phyloP scores from a whole-genome alignment of 768 basidiomycete species.

The Leccinum variicolor region DNA sequence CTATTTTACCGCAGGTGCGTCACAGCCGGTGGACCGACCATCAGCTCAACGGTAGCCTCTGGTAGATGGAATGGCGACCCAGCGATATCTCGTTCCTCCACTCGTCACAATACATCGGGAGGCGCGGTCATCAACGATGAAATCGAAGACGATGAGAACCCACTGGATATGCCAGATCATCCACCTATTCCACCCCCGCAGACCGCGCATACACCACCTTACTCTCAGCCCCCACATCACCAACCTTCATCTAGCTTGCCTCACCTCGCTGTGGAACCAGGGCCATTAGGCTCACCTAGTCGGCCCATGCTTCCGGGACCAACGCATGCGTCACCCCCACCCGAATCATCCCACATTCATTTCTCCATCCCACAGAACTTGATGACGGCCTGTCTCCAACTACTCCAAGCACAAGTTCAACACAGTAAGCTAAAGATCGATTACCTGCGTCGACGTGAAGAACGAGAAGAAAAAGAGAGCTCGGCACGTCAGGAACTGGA shows the following conservation, averaged over 20 bases:
- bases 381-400: slow-evolving; percentile 54
- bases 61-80: slow-evolving; percentile 67
- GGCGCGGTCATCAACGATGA: slow-evolving; percentile 38
- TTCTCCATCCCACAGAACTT: slow-evolving; percentile 55
- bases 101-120: slow-evolving; percentile 32
- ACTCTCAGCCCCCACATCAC: slow-evolving; percentile 14
- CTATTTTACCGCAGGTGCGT: slow-evolving; percentile 65
- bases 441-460: slow-evolving; percentile 62
- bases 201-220: slow-evolving; percentile 20
- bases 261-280: slow-evolving; percentile 17
- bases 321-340: slow-evolving; percentile 13
- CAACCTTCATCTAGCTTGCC: slow-evolving; percentile 16
- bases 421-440: slow-evolving; percentile 70
- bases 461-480: slow-evolving; percentile 64
- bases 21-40: background rate
- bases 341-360: slow-evolving; percentile 44
- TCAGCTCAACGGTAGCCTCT: slow-evolving; percentile 5
- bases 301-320: slow-evolving; percentile 10
- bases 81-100: slow-evolving; percentile 49
- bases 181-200: slow-evolving; percentile 25
- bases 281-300: slow-evolving; percentile 16
- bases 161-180: slow-evolving; percentile 40
- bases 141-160: slow-evolving; percentile 51
- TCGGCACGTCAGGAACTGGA: slow-evolving; percentile 49
- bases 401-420: slow-evolving; percentile 65